Evolutionary conservation across 164 flowering plant species (phyloP), one percentile per base, ranked within the genome.

Genomic region (Pachysandra terminalis): DNA sequence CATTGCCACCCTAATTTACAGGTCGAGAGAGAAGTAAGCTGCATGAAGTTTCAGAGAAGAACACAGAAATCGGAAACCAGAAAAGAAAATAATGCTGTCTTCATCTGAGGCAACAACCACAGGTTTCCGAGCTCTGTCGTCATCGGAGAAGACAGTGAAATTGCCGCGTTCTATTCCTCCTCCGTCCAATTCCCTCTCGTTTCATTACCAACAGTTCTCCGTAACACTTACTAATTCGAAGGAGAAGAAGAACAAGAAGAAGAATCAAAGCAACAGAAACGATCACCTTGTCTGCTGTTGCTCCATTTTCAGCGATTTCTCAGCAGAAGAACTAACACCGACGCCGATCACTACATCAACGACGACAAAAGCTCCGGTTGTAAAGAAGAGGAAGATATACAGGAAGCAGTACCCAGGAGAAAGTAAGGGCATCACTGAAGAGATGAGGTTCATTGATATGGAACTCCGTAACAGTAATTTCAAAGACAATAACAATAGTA

Each of bases 391-490:
- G 77, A 83, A 78, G 73, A 82, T 92, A 77, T 88, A 88, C 70
- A 74, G 98, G 74, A 91, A 84, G 72, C 80, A 59, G 32, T 87
- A 83, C 74, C 98, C 98, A 0, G 98, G 98, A 13, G 97, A 94
- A 77, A 78, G 68, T 68, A 63, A 78, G 61, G 97, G 98, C 32
- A 90, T 94, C 53, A 86, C 88, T 1, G 92, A 94, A 72, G 98
- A 94, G 74, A 86, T 94, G 97, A 81, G 98, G 68, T 94, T 94
- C 58, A 95, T 91, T 2, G 92, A 93, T 28, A 91, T 94, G 97
- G 84, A 74, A 57, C 88, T 91, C n/a, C n/a, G n/a, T n/a, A n/a
- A n/a, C n/a, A n/a, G n/a, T n/a, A n/a, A n/a, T n/a, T n/a, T n/a
- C n/a, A 72, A 74, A 28, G 59, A 66, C 22, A 45, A 19, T 5